These are phyloP conservation scores for Macrocybe gigantea DNA, from an alignment of 768 basidiomycete genomes.

Conservation along the genomic window DNA sequence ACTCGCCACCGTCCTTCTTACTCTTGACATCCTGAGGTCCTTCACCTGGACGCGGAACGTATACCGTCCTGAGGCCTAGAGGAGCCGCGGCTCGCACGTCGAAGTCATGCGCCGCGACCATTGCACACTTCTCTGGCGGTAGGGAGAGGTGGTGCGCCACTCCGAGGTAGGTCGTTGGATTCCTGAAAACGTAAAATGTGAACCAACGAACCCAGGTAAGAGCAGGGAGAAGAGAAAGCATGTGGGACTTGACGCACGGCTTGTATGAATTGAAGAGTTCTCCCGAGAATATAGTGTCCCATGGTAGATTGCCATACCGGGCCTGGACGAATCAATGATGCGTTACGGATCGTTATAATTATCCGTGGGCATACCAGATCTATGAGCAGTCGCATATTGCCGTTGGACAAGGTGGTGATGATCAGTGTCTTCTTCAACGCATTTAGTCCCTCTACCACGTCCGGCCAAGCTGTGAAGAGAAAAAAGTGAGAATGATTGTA, in stretches of 20 bases:
- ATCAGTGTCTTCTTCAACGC: slow-evolving; percentile 45
- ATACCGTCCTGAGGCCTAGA: slow-evolving; percentile 53
- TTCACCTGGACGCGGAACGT: slow-evolving; percentile 46
- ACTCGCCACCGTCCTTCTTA: slow-evolving; percentile 50
- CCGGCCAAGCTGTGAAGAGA: slow-evolving; percentile 47
- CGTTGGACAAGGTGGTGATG: slow-evolving; percentile 56
- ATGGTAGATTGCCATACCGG: slow-evolving; percentile 54
- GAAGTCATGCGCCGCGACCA: slow-evolving; percentile 60
- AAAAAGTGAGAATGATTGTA: neutral
- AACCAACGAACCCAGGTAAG: neutral
- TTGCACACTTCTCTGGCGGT: slow-evolving; percentile 43
- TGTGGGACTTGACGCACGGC: slow-evolving; percentile 36
- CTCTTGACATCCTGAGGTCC: slow-evolving; percentile 30
- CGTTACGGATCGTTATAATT: neutral
- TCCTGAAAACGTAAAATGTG: slow-evolving; percentile 22
- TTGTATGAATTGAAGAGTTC: slow-evolving; percentile 61
- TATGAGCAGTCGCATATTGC: slow-evolving; percentile 52
- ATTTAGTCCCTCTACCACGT: slow-evolving; percentile 41
- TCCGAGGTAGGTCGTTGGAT: slow-evolving; percentile 44
- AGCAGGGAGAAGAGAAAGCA: neutral
- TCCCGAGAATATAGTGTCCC: slow-evolving; percentile 57
- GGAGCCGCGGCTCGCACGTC: slow-evolving; percentile 50
- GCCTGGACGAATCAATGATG: slow-evolving; percentile 31
- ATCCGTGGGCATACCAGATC: slow-evolving; percentile 46
- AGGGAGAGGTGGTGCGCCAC: slow-evolving; percentile 45